Percentiles rank a stretch among this genome's conserved stretches.
Evolutionary conservation across 2,329 filamentous ascomycete species (phyloP).

Genomic region (Diaporthe amygdali): DNA sequence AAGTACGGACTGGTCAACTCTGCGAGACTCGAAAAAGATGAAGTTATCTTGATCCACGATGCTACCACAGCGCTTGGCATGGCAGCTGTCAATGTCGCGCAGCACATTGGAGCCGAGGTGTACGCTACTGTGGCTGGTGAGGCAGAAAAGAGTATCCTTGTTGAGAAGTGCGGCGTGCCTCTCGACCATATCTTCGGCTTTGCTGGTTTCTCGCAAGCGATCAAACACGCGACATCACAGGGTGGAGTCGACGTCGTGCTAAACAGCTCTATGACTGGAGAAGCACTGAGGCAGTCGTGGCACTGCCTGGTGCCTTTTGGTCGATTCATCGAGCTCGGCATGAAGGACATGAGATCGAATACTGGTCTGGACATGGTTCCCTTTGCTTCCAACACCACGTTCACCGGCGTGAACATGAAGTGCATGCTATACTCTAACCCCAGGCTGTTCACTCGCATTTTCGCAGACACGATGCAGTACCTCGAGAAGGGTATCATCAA

Average conservation of each 20-base stretch:
- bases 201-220: conserved; percentile 32
- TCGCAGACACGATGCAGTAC: neutral
- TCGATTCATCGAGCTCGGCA: conserved; percentile 29
- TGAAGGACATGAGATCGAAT: conserved; percentile 21
- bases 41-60: conserved; percentile 12
- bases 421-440: conserved; percentile 10
- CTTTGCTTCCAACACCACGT: neutral
- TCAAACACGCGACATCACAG: conserved; percentile 34
- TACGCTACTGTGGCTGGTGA: conserved; percentile 3
- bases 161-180: neutral
- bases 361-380: conserved; percentile 8
- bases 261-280: conserved; percentile 1
- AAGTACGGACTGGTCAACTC: conserved; percentile 3
- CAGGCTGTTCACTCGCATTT: neutral
- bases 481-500: neutral
- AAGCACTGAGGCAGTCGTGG: neutral
- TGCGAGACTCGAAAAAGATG: neutral
- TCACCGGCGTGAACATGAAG: conserved; percentile 7
- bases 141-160: neutral
- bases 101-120: conserved; percentile 12
- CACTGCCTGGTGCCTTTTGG: conserved; percentile 23
- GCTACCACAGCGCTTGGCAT: conserved; percentile 10
- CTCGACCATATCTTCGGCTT: conserved; percentile 35
- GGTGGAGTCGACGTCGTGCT: conserved; percentile 32
- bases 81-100: neutral